A percentile compares a stretch with the other conserved stretches of the same genome.
Evolutionary conservation across 139 green algal species (phyloP).

Genomic region (Picochlorum sp.): DNA sequence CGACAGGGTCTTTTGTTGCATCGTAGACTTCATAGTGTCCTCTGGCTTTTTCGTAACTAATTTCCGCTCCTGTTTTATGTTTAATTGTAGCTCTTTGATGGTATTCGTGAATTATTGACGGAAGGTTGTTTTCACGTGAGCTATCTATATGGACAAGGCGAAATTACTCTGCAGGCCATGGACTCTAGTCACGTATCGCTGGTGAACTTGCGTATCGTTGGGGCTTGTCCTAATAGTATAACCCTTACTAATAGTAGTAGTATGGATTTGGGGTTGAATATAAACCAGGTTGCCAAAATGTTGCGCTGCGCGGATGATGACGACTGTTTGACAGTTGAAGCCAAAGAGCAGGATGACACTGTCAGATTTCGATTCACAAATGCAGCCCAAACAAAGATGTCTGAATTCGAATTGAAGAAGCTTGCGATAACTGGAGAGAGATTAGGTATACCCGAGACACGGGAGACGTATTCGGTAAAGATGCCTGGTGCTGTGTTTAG

Average conservation of each 20-base stretch:
- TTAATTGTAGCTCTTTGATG: constrained; percentile 73
- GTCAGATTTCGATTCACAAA: constrained; percentile 95
- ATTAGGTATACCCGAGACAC: constrained; percentile 87
- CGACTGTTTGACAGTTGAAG: constrained; percentile 93
- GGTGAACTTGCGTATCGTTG: constrained; percentile 66
- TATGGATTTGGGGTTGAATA: constrained; percentile 78
- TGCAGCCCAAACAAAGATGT: constrained; percentile 65
- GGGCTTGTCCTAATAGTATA: constrained; percentile 91
- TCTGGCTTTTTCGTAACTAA: background rate
- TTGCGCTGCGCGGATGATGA: constrained; percentile 94
- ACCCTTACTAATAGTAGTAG: too few relatives aligned
- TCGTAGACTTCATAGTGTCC: too few relatives aligned
- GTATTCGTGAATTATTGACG: constrained; percentile 91
- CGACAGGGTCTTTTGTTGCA: too few relatives aligned
- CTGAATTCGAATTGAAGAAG: constrained; percentile 96
- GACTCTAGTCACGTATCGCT: constrained; percentile 93
- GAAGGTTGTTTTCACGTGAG: constrained; percentile 98
- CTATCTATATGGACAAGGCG: constrained; percentile 27
- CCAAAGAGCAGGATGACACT: constrained; percentile 79
- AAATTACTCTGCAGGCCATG: constrained; percentile 92
- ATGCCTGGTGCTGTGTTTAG: constrained; percentile 86
- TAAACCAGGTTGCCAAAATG: constrained; percentile 95
- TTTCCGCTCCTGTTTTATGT: background rate
- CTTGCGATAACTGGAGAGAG: constrained; percentile 99
- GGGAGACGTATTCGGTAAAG: constrained; percentile 61